Percentiles rank a stretch among this genome's conserved stretches.
Evolutionary conservation across 2,329 filamentous ascomycete genomes (phyloP).

Genomic region (Stagonosporopsis chrysanthemi): DNA sequence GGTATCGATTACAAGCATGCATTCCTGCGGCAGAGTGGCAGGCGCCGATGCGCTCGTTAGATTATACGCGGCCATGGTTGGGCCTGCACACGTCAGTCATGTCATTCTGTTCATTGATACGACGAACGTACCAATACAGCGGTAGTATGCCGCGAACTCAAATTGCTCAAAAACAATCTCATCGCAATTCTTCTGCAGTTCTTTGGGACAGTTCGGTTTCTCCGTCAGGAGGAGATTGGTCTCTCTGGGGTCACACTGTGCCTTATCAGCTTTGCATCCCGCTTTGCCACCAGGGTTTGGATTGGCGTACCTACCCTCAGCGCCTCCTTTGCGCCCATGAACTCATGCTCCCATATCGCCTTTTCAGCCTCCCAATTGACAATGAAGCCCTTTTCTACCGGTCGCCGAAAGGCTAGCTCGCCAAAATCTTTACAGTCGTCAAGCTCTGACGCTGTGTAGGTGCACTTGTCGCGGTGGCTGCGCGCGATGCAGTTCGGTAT

Average conservation of each 20-base stretch:
- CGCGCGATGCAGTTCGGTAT: constrained; percentile 91
- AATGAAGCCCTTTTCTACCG: constrained; percentile 92
- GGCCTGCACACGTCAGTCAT: constrained; percentile 57
- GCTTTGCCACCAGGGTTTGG: constrained; percentile 3
- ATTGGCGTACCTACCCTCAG: constrained; percentile 54
- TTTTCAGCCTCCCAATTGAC: constrained; percentile 97
- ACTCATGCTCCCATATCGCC: constrained; percentile 92
- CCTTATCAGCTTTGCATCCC: constrained; percentile 20
- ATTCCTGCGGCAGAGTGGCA: constrained; percentile 70
- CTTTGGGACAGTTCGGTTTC: constrained; percentile 80
- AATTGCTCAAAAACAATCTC: constrained; percentile 98
- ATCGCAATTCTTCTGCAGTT: constrained; percentile 87
- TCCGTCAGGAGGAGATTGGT: constrained; percentile 88
- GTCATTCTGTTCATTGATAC: not conserved
- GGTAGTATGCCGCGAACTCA: constrained; percentile 85
- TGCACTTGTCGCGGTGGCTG: constrained; percentile 74
- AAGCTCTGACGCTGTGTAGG: constrained; percentile 82
- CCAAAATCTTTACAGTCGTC: constrained; percentile 85
- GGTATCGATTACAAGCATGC: constrained; percentile 86
- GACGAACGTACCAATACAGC: constrained; percentile 67
- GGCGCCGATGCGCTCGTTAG: constrained; percentile 53
- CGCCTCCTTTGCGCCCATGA: constrained; percentile 76
- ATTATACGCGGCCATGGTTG: constrained; percentile 82
- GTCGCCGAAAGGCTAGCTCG: constrained; percentile 84
- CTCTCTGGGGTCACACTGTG: constrained; percentile 74